Base-by-base conservation (phyloP, 208 protist genomes). In the Novymonas esmeraldas region DNA sequence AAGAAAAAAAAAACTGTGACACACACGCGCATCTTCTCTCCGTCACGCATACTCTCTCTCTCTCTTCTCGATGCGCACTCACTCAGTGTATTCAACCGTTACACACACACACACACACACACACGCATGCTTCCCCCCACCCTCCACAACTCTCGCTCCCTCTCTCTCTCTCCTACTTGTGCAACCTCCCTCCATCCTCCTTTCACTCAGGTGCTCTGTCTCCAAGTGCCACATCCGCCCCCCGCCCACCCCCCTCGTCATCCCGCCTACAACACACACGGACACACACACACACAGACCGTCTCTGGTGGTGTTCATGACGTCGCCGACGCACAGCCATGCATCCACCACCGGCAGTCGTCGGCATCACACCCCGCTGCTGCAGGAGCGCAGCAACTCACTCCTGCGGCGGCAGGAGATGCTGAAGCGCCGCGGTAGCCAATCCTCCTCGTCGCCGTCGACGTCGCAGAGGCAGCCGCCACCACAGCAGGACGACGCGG, bases 291-390 rank as follows among this genome's bases (percentile, higher is more conserved):
- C n/a, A n/a, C n/a, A n/a, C n/a, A n/a, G n/a, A 24, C 39, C n/a
- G 20, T 20, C 20, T 16, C 20, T 29, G 10, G 20, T 33, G 20
- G 10, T 45, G 11, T 7, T 5, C 42, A 64, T 64, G 59, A 44
- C 20, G 10, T 64, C 59, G n/a, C 42, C 26, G 34, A 54, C 59
- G 28, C 29, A 64, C 59, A 64, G 59, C 16, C 44, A 34, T 38
- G 59, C 31, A 42, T 50, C 44, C 7, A 38, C 3, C 49, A 24
- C 51, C 36, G 22, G 56, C 57, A 59, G 50, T 26, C 57, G 50
- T 16, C 60, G 60, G 26, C 60, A 74, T 29, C 68, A 74, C 51
- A 67, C 68, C 13, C 68, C 68, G 24, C 58, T 54, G 34, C 24
- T 74, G 60, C 54, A 56, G 5, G 41, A 55, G 52, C 58, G 49